phyloP scores from a whole-genome alignment of 176 grass and related monocot genomes.

The Aegilops umbellulata region DNA sequence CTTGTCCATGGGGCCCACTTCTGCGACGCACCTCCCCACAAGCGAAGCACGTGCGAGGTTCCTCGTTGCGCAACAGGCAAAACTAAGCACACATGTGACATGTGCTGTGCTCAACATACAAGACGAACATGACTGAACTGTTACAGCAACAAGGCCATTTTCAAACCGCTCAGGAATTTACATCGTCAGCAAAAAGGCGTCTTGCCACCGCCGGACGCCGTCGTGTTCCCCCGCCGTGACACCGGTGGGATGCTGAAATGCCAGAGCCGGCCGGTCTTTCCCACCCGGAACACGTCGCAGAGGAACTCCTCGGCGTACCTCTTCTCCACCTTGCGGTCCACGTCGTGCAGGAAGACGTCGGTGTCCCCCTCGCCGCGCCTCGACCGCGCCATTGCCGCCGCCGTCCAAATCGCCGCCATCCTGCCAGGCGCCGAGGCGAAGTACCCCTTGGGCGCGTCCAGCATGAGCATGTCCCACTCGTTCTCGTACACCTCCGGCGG shows the following conservation, averaged over 20 bases:
- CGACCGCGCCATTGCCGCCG: slow-evolving; percentile 40
- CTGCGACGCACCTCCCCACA: too few species aligned
- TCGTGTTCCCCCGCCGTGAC: background rate
- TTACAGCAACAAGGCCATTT: background rate
- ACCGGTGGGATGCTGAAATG: background rate
- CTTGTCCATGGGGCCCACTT: too few species aligned
- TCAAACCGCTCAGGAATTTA: background rate
- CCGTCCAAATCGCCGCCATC: slow-evolving; percentile 83
- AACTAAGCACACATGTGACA: background rate
- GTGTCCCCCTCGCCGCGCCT: background rate
- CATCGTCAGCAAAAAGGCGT: slow-evolving; percentile 23
- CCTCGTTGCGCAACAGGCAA: too few species aligned
- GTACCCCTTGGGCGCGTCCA: slow-evolving; percentile 43
- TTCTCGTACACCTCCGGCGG: slow-evolving; percentile 59
- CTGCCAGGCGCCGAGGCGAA: slow-evolving; percentile 59
- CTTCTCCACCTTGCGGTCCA: background rate
- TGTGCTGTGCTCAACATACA: background rate
- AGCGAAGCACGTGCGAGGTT: too few species aligned
- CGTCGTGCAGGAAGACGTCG: background rate
- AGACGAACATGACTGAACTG: background rate
- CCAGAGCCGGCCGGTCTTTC: background rate
- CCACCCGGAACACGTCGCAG: slow-evolving; percentile 31
- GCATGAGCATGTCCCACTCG: background rate
- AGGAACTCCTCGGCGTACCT: slow-evolving; percentile 69
- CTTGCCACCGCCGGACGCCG: background rate